Percentiles rank a stretch among this genome's conserved stretches.
Conservation (phyloP, 2,329 filamentous ascomycete genomes). For the Apiospora koreana region DNA sequence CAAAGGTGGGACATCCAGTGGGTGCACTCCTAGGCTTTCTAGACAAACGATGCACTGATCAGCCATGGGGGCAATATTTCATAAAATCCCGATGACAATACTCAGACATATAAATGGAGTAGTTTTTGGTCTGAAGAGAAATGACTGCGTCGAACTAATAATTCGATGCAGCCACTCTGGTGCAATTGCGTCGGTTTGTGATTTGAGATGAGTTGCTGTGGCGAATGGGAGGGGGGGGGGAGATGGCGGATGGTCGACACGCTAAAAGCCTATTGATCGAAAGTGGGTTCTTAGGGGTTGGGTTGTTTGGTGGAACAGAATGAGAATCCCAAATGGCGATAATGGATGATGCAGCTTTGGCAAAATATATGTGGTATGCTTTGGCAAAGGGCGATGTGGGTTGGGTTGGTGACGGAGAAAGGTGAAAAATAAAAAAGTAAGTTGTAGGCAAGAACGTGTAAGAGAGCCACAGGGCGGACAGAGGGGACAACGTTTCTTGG, state of each 20-base stretch:
- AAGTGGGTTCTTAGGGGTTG: background rate
- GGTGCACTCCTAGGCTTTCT: slow-evolving; percentile 52
- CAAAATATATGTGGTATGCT: background rate
- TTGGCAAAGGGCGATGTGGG: background rate
- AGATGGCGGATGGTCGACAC: background rate
- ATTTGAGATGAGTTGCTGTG: background rate
- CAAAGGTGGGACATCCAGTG: slow-evolving; percentile 11
- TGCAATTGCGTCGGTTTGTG: slow-evolving; percentile 4
- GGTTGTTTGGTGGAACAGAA: background rate
- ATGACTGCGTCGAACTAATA: slow-evolving; percentile 10
- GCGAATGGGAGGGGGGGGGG: slow-evolving; percentile 6
- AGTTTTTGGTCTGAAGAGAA: slow-evolving; percentile 1
- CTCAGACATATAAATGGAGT: slow-evolving; percentile 36
- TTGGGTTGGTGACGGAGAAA: background rate
- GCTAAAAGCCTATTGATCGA: slow-evolving; percentile 3
- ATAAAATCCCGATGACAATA: slow-evolving; percentile 31
- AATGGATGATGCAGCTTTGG: background rate
- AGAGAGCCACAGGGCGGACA: slow-evolving; percentile 1
- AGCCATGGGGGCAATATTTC: slow-evolving; percentile 45
- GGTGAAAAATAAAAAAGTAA: background rate
- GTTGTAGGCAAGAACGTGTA: slow-evolving; percentile 5
- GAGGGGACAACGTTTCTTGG: slow-evolving; percentile 1
- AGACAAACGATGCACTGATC: slow-evolving; percentile 73
- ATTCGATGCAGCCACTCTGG: slow-evolving; percentile 33
- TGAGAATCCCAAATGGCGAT: background rate